phyloP scores from a whole-genome alignment of 1,284 basidiomycete species.

The Cryptococcus sp. region DNA sequence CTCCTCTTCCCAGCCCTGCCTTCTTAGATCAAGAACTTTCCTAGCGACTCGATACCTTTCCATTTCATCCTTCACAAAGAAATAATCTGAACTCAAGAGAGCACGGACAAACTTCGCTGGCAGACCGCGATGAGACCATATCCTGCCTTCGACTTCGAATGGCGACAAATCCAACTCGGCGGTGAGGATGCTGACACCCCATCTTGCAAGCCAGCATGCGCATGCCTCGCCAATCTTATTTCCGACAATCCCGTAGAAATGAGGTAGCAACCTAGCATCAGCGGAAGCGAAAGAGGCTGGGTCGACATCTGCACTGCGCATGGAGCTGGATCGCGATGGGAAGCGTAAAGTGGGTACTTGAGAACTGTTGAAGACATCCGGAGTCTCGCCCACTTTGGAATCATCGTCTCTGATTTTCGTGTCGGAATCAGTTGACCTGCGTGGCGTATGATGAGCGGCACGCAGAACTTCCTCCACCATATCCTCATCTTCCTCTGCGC shows the following conservation, averaged over 20 bases:
- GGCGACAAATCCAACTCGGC: conserved; percentile 59
- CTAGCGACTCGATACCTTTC: conserved; percentile 79
- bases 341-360: conserved; percentile 7
- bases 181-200: conserved; percentile 75
- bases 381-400: conserved; percentile 15
- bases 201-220: conserved; percentile 82
- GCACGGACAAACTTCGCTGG: conserved; percentile 71
- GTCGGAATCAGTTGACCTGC: conserved; percentile 19
- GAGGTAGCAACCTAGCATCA: conserved; percentile 44
- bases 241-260: conserved; percentile 77
- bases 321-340: conserved; percentile 15
- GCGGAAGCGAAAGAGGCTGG: conserved; percentile 5
- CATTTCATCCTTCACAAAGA: conserved; percentile 77
- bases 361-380: conserved; percentile 11
- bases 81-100: conserved; percentile 72
- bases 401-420: conserved; percentile 9
- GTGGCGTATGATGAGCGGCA: conserved; percentile 7
- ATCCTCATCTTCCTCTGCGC: conserved; percentile 16
- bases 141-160: conserved; percentile 8
- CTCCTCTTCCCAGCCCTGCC: conserved; percentile 52
- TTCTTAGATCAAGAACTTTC: conserved; percentile 70
- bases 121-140: conserved; percentile 73
- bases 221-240: conserved; percentile 90
- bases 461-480: conserved; percentile 12
- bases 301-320: conserved; percentile 6